These are phyloP conservation scores for Agastache rugosa DNA, from an alignment of 257 asterid genomes.

Conservation along the genomic window DNA sequence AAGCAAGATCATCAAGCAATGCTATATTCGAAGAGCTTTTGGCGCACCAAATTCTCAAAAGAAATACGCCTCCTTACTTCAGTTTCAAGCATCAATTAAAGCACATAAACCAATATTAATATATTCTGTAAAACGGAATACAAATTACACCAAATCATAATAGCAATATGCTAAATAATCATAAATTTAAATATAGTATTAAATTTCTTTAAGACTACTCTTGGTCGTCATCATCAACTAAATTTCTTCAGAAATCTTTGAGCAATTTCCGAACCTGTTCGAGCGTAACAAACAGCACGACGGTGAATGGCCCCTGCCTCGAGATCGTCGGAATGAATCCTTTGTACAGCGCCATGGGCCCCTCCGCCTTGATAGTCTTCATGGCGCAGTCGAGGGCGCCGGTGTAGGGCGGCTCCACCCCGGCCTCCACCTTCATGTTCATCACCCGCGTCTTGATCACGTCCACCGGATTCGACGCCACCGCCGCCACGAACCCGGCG, in stretches of 20 bases:
- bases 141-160: slow-evolving; percentile 8
- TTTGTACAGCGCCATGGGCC: slow-evolving; percentile 81
- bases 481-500: slow-evolving; percentile 94
- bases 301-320: slow-evolving; percentile 86
- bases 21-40: neutral
- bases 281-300: slow-evolving; percentile 87
- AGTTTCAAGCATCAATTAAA: neutral
- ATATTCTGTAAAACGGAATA: neutral
- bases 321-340: slow-evolving; percentile 87
- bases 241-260: slow-evolving; percentile 62
- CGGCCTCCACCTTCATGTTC: slow-evolving; percentile 86
- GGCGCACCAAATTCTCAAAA: neutral
- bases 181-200: neutral
- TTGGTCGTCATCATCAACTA: slow-evolving; percentile 37
- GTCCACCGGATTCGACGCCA: slow-evolving; percentile 87
- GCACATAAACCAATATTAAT: neutral
- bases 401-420: slow-evolving; percentile 66
- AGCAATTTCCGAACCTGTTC: slow-evolving; percentile 88
- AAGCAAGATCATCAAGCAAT: slow-evolving; percentile 10
- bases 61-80: neutral
- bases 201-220: neutral
- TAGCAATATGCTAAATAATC: neutral
- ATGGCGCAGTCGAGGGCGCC: slow-evolving; percentile 89
- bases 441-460: slow-evolving; percentile 91
- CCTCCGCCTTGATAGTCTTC: slow-evolving; percentile 86